Evolutionary conservation across 2,329 filamentous ascomycete species (phyloP).

Genomic region (Pseudogymnoascus sp.): DNA sequence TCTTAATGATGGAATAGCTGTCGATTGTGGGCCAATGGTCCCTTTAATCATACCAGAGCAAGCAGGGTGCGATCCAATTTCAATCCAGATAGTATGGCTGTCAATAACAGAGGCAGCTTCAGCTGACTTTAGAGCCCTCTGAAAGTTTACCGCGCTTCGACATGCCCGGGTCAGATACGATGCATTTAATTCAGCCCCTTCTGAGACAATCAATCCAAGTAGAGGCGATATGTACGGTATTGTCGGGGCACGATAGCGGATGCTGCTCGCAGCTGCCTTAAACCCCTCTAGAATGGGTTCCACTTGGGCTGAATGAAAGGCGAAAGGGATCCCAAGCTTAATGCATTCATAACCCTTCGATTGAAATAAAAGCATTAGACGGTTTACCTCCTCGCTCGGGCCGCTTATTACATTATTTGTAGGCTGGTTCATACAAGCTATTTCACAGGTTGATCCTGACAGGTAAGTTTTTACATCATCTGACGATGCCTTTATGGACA

Average conservation of each 20-base stretch:
- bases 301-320: conserved; percentile 57
- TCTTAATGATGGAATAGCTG: conserved; percentile 38
- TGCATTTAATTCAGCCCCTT: conserved; percentile 46
- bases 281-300: conserved; percentile 54
- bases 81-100: conserved; percentile 60
- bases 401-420: conserved; percentile 62
- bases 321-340: conserved; percentile 54
- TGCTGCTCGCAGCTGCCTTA: conserved; percentile 42
- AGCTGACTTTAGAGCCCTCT: conserved; percentile 49
- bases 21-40: conserved; percentile 28
- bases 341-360: conserved; percentile 48
- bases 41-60: conserved; percentile 28
- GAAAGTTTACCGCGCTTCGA: conserved; percentile 60
- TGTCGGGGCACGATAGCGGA: conserved; percentile 46
- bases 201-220: conserved; percentile 49
- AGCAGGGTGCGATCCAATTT: conserved; percentile 62
- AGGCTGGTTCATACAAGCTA: conserved; percentile 66
- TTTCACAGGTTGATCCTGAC: conserved; percentile 40
- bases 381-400: conserved; percentile 44
- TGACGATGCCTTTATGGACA: conserved; percentile 40
- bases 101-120: conserved; percentile 52
- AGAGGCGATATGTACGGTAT: conserved; percentile 61
- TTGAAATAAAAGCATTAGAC: conserved; percentile 39
- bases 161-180: conserved; percentile 56
- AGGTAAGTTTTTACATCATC: conserved; percentile 41